Base-by-base conservation (phyloP, 2,329 filamentous ascomycete genomes). In the Gremmenia infestans region DNA sequence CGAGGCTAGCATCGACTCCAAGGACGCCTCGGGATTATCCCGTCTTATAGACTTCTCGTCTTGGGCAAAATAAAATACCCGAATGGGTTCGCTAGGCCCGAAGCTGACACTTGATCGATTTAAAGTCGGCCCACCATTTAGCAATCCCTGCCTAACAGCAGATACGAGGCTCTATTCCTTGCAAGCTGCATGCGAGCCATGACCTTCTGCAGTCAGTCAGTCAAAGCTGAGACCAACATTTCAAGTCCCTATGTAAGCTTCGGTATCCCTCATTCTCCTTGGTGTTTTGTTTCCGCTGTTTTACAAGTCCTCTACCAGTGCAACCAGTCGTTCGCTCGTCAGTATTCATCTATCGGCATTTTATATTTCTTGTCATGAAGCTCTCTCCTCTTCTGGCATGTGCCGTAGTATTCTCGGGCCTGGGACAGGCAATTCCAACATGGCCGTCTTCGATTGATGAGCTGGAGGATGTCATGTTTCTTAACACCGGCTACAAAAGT, bases 391-490 rank as follows among this genome's bases (percentile, higher is more conserved):
- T 61, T 9, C 48, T 64, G 23, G 50, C 47, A 42, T 54, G 58
- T 42, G 42, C 58, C 22, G 56, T 54, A n/a, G 35, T 60, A 8
- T 61, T 61, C 48, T 54, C 56, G 3, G 55, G 54, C 8, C 23
- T 59, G n/a, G 55, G 51, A 25, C 40, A 46, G 48, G 76, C 80
- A 23, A 77, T 79, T 60, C 79, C 79, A 35, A 86, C 81, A 63
- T 86, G 83, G 83, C 83, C 83, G 2, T 77, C 80, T 2, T 64
- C 74, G 12, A 76, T 76, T 17, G 83, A 86, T 63, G 82, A 86
- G 66, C 71, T 86, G 56, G 83, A 86, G 68, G 82, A 85, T 67
- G 79, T 85, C 60, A 81, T 86, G 74, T 83, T 78, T 64, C 79
- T 85, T 62, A 78, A 80, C 52, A 72, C 74, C 36, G 81, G 80